phyloP scores from a whole-genome alignment of 192 early-diverging fungal species.

The Rhizophagus sp. region DNA sequence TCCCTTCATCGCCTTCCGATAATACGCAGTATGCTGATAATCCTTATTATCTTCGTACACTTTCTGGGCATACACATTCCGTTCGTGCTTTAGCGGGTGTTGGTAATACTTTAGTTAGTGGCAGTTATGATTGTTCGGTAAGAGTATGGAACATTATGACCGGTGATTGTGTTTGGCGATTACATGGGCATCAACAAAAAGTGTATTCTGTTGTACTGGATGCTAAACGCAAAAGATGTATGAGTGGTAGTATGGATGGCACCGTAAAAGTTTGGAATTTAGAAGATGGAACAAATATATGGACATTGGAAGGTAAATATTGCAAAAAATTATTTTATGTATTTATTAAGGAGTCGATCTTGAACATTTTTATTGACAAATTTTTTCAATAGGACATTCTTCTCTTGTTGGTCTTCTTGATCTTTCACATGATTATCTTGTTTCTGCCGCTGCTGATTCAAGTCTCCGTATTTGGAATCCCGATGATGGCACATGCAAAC shows the following conservation, averaged over 20 bases:
- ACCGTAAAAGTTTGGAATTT: conserved; percentile 93
- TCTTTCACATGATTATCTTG: conserved; percentile 79
- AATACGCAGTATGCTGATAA: conserved; percentile 43
- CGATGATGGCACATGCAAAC: conserved; percentile 59
- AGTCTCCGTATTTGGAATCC: conserved; percentile 92
- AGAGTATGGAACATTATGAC: conserved; percentile 87
- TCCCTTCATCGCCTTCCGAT: conserved; percentile 32
- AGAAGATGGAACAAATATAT: conserved; percentile 74
- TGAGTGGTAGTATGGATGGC: conserved; percentile 94
- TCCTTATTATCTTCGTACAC: conserved; percentile 80
- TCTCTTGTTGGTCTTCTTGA: conserved; percentile 94
- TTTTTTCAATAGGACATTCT: conserved; percentile 68
- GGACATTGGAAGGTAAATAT: conserved; percentile 84
- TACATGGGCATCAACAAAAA: conserved; percentile 88
- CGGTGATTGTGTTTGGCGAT: conserved; percentile 66
- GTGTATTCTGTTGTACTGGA: conserved; percentile 95
- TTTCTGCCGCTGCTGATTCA: conserved; percentile 94
- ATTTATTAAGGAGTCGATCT: too few species aligned
- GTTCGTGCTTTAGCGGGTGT: conserved; percentile 92
- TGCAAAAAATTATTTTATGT: too few species aligned
- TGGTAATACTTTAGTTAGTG: conserved; percentile 85
- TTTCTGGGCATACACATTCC: conserved; percentile 86
- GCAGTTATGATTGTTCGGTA: conserved; percentile 90
- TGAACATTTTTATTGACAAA: too few species aligned
- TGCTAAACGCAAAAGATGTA: conserved; percentile 78